A percentile compares a stretch with the other conserved stretches of the same genome.
phyloP scores from a whole-genome alignment of 345 rosid genomes.

The Populus tremula region DNA sequence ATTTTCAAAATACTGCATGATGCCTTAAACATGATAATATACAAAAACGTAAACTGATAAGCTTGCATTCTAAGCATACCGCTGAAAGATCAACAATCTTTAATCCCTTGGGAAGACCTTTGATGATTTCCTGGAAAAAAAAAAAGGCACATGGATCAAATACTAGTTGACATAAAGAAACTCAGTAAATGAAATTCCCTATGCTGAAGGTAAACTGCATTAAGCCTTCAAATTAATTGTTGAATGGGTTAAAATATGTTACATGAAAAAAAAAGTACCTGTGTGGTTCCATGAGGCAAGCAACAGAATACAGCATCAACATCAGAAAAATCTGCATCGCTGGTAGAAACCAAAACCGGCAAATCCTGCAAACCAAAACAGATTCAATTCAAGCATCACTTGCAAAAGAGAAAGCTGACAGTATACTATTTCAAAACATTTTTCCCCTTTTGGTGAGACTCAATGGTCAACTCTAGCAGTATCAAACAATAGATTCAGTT shows the following conservation, averaged over 20 bases:
- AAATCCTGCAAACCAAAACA: constrained; percentile 52
- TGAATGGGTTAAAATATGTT: constrained; percentile 2
- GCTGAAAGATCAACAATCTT: constrained; percentile 98
- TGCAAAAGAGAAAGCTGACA: background rate
- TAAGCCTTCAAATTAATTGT: background rate
- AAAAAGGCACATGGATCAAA: background rate
- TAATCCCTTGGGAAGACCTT: constrained; percentile 59
- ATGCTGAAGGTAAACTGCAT: background rate
- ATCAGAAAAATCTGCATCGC: constrained; percentile 73
- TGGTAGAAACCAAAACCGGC: constrained; percentile 65
- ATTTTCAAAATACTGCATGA: background rate
- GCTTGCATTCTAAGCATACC: constrained; percentile 39
- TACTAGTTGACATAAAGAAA: background rate
- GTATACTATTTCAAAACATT: too few species aligned
- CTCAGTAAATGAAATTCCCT: background rate
- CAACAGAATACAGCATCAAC: constrained; percentile 97
- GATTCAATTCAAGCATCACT: constrained; percentile 8
- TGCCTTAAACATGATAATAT: background rate
- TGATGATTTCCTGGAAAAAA: constrained; percentile 70
- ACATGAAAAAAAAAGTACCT: constrained; percentile 41
- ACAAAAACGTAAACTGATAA: background rate
- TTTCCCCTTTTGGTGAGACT: background rate
- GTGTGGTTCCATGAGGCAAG: constrained; percentile 95
- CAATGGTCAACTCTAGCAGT: background rate
- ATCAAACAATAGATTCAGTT: too few species aligned